Evolutionary conservation across 78 protist genomes (phyloP).

Genomic region (Dictyostelium brefeldianum): DNA sequence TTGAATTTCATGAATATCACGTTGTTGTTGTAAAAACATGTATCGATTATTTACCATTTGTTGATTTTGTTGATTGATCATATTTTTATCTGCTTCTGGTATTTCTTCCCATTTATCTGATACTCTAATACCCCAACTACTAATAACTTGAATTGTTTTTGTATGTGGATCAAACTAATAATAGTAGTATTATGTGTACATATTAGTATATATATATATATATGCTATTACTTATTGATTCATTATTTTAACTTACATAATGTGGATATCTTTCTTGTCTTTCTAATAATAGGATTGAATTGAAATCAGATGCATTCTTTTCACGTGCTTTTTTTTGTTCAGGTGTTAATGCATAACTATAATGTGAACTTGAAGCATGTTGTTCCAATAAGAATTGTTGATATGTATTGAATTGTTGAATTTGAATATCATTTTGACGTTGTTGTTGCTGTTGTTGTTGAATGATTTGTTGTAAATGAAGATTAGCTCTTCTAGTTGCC

Average conservation of each 20-base stretch:
- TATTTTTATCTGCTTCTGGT: conserved; percentile 23
- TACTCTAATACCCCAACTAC: conserved; percentile 60
- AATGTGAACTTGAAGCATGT: neutral
- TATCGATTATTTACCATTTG: conserved; percentile 20
- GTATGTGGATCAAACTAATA: conserved; percentile 71
- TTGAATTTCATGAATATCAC: conserved; percentile 25
- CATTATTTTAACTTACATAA: conserved; percentile 27
- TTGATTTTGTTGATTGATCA: conserved; percentile 13
- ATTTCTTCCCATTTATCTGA: conserved; percentile 45
- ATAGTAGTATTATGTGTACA: too few species aligned
- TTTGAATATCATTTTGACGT: conserved; percentile 4
- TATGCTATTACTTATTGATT: neutral
- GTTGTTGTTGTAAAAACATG: conserved; percentile 43
- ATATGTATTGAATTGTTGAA: neutral
- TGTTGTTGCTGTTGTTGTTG: conserved; percentile 60
- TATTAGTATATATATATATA: neutral
- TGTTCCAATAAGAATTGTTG: neutral
- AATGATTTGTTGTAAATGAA: conserved; percentile 15
- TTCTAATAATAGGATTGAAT: conserved; percentile 32
- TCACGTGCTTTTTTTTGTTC: conserved; percentile 64
- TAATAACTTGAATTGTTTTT: conserved; percentile 70
- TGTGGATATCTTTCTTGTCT: conserved; percentile 69
- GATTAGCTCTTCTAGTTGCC: conserved; percentile 46
- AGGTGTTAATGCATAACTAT: neutral
- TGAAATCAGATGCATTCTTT: conserved; percentile 51